phyloP scores from a whole-genome alignment of 345 rosid genomes.

The Pugionium cornutum region DNA sequence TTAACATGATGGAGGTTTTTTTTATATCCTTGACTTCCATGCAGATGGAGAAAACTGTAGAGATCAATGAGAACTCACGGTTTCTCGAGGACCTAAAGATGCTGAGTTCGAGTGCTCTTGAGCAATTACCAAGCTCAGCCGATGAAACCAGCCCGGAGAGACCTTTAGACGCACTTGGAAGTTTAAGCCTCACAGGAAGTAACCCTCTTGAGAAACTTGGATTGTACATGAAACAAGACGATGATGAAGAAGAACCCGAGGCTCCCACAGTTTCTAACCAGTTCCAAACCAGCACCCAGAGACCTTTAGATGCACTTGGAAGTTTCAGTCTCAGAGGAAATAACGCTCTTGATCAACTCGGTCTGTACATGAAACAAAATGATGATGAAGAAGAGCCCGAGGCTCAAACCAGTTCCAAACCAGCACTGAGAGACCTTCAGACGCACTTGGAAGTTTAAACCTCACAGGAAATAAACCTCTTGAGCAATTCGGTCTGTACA shows the following conservation, averaged over 20 bases:
- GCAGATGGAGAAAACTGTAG: conserved; percentile 98
- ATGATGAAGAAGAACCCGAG: conserved; percentile 62
- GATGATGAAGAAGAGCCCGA: too few species aligned
- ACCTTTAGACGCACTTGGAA: conserved; percentile 55
- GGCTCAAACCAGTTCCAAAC: too few species aligned
- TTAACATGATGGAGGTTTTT: too few species aligned
- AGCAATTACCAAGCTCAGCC: conserved; percentile 59
- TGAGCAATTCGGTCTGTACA: conserved; percentile 89
- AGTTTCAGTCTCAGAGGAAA: too few species aligned
- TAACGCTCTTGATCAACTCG: too few species aligned
- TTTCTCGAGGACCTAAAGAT: conserved; percentile 88
- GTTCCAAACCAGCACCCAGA: too few species aligned
- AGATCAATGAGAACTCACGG: conserved; percentile 80
- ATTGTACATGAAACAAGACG: conserved; percentile 80
- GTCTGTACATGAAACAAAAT: too few species aligned
- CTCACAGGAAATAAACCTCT: conserved; percentile 75
- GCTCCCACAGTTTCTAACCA: conserved; percentile 35
- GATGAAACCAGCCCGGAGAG: conserved; percentile 68
- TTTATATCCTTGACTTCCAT: too few species aligned
- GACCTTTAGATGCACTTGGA: too few species aligned
- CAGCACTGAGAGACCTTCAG: conserved; percentile 54
- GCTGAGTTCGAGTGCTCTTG: conserved; percentile 69
- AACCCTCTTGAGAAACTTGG: conserved; percentile 95
- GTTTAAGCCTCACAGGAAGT: conserved; percentile 70
- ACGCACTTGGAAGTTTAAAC: conserved; percentile 71